Evolutionary conservation across 257 asterid species (phyloP).

Genomic region (Cynanchum wilfordii): DNA sequence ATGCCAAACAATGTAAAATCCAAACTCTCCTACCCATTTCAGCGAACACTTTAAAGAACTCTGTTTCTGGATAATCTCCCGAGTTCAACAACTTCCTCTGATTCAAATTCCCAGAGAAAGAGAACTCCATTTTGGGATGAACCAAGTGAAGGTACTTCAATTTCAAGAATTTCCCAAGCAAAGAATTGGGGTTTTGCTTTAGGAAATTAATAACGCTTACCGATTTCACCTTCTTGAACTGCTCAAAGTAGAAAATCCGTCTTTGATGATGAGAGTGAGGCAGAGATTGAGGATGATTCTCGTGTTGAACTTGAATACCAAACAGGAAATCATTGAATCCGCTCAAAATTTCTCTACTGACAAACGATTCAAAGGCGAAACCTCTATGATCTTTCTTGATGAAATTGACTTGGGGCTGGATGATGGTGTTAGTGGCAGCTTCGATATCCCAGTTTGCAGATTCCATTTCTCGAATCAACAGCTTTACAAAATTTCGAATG

Average conservation of each 20-base stretch:
- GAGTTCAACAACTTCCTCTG: constrained; percentile 70
- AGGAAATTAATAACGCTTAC: constrained; percentile 41
- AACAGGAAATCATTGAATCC: constrained; percentile 52
- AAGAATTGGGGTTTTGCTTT: constrained; percentile 49
- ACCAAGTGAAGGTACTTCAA: constrained; percentile 66
- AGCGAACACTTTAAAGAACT: constrained; percentile 66
- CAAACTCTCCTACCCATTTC: constrained; percentile 94
- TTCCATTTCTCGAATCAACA: constrained; percentile 70
- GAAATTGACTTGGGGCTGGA: constrained; percentile 48
- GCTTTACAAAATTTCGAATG: constrained; percentile 55
- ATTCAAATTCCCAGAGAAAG: constrained; percentile 73
- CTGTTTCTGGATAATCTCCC: constrained; percentile 83
- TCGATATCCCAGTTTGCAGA: constrained; percentile 80
- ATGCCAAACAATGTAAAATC: constrained; percentile 68
- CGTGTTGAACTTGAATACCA: constrained; percentile 20
- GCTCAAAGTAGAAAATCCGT: constrained; percentile 49
- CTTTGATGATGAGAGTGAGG: constrained; percentile 24
- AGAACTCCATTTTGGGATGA: constrained; percentile 93
- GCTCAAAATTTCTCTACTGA: constrained; percentile 62
- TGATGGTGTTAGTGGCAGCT: constrained; percentile 60
- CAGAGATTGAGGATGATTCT: constrained; percentile 18
- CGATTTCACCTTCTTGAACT: constrained; percentile 53
- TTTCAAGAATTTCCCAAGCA: constrained; percentile 61
- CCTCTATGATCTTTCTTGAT: constrained; percentile 44
- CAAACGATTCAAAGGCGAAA: constrained; percentile 78